Evolutionary conservation across 768 basidiomycete genomes (phyloP).

Genomic region (Rhodotorula kratochvilovae): DNA sequence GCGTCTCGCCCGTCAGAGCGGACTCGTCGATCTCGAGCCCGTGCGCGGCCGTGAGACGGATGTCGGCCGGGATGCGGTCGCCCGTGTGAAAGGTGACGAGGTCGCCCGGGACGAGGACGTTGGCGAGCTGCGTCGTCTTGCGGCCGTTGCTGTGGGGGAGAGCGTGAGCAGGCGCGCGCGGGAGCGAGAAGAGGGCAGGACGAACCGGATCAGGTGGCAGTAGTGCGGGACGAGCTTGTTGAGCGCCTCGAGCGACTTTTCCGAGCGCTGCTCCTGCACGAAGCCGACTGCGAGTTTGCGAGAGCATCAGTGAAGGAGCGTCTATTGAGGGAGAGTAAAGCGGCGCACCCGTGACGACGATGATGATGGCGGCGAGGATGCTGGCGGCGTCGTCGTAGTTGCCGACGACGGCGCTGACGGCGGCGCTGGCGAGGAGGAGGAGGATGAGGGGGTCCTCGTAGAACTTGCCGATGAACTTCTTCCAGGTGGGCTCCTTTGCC

Average conservation of each 20-base stretch:
- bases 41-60: constrained; percentile 72
- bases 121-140: constrained; percentile 76
- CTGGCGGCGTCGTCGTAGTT: constrained; percentile 91
- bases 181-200: not conserved
- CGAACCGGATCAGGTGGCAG: constrained; percentile 74
- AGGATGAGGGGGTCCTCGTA: constrained; percentile 92
- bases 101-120: constrained; percentile 94
- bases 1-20: constrained; percentile 88
- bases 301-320: not conserved
- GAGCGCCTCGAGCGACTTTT: constrained; percentile 86
- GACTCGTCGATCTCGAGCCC: constrained; percentile 94
- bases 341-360: constrained; percentile 78
- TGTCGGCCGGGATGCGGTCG: constrained; percentile 89
- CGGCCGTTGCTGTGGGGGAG: constrained; percentile 55
- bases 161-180: not conserved
- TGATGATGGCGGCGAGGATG: constrained; percentile 83
- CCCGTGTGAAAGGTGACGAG: constrained; percentile 83
- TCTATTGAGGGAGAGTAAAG: too few species aligned
- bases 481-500: constrained; percentile 67
- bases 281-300: constrained; percentile 64
- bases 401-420: constrained; percentile 86
- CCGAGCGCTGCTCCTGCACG: constrained; percentile 89
- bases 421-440: constrained; percentile 80
- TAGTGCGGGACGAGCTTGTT: constrained; percentile 97
- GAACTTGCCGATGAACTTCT: constrained; percentile 91